phyloP scores from a whole-genome alignment of 495 filamentous ascomycete genomes.

The Aspergillus carlsbadensis region DNA sequence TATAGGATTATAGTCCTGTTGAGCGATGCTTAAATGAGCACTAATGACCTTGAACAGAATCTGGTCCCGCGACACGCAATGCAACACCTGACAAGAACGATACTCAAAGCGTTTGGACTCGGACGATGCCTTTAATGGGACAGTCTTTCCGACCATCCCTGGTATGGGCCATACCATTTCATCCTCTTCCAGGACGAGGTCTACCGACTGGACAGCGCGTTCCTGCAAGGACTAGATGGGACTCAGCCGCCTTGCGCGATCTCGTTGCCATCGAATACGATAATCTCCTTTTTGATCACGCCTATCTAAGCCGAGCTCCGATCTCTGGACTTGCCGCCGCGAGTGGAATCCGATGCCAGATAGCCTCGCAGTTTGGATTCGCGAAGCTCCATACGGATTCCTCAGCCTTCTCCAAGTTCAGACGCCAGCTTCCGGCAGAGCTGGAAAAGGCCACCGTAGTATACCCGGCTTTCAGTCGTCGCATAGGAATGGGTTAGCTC shows the following conservation, averaged over 20 bases:
- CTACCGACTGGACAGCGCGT: background rate
- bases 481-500: no score
- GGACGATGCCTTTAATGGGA: background rate
- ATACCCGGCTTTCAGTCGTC: no score
- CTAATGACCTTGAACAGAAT: no score
- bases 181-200: background rate
- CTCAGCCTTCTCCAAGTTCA: background rate
- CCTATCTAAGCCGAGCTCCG: background rate
- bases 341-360: background rate
- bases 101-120: no score
- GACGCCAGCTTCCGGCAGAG: background rate
- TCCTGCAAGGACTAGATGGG: no score
- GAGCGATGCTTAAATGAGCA: no score
- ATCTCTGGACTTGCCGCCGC: background rate
- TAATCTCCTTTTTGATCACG: background rate
- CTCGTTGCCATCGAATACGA: no score
- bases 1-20: no score
- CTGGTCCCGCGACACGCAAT: no score
- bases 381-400: background rate
- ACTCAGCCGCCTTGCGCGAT: no score
- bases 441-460: no score
- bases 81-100: no score
- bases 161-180: background rate
- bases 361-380: background rate
- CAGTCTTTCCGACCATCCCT: background rate